These are phyloP conservation scores for Gracilariopsis chorda DNA, from an alignment of 23 red algal genomes.

Conservation along the genomic window DNA sequence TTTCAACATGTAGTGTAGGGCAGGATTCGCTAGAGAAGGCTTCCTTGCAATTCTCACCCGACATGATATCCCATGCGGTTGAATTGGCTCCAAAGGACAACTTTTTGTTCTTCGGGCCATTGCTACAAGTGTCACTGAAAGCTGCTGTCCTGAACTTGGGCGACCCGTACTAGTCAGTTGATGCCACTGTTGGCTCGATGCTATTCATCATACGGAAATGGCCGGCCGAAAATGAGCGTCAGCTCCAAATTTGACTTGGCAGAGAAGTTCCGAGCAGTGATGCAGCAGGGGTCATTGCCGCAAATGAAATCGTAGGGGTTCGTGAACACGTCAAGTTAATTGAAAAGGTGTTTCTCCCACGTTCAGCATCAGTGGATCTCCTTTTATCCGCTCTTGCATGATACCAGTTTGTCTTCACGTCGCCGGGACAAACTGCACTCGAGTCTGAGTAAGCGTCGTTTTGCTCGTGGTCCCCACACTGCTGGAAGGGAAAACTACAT, in stretches of 20 bases:
- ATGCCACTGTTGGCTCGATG: not conserved
- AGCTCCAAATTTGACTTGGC: not conserved
- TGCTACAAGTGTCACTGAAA: constrained; percentile 7
- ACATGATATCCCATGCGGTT: not conserved
- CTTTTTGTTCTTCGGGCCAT: constrained; percentile 1
- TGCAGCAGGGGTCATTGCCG: constrained; percentile 58
- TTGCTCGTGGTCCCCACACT: no score
- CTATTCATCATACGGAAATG: constrained; percentile 30
- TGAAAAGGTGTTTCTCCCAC: constrained; percentile 44
- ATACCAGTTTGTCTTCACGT: no score
- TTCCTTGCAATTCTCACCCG: not conserved
- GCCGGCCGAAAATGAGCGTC: constrained; percentile 20
- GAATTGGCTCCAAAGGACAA: not conserved
- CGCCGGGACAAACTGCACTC: no score
- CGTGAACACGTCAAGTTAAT: constrained; percentile 31
- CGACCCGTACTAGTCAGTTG: not conserved
- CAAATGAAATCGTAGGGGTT: constrained; percentile 55
- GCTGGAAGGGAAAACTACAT: no score
- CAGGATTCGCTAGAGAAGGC: not conserved
- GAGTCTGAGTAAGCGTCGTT: no score
- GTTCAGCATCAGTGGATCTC: no score
- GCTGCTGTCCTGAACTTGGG: constrained; percentile 13
- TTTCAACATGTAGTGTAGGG: not conserved
- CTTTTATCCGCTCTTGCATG: no score
- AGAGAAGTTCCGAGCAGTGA: constrained; percentile 66